A percentile compares a stretch with the other conserved stretches of the same genome.
phyloP scores from a whole-genome alignment of 75 land plant species.

The Sequoia sempervirens region DNA sequence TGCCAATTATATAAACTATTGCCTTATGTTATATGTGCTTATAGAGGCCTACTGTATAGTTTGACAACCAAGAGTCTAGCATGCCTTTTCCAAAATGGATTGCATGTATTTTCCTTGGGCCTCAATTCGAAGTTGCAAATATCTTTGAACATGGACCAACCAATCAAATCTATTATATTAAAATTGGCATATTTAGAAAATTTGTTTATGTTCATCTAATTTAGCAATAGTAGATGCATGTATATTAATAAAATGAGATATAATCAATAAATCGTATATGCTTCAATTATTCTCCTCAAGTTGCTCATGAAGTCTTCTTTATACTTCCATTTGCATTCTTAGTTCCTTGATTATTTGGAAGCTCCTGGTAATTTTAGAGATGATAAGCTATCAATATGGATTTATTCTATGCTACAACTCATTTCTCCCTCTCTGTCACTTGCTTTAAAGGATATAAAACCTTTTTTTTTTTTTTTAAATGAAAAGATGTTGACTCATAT shows the following conservation, averaged over 20 bases:
- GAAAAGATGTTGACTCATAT: too few relatives aligned
- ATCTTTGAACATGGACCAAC: conserved; percentile 71
- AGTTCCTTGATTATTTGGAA: conserved; percentile 63
- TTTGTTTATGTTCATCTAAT: background rate
- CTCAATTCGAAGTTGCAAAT: conserved; percentile 87
- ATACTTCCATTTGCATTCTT: conserved; percentile 96
- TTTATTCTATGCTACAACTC: background rate
- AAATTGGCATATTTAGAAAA: background rate
- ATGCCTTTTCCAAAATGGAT: conserved; percentile 86
- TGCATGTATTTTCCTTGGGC: conserved; percentile 99
- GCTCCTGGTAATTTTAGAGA: conserved; percentile 25
- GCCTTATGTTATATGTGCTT: conserved; percentile 35
- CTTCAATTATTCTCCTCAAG: conserved; percentile 54
- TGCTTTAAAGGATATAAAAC: too few relatives aligned
- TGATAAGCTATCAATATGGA: background rate
- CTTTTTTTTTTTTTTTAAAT: too few relatives aligned
- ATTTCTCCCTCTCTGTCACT: too few relatives aligned
- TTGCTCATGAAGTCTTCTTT: conserved; percentile 88
- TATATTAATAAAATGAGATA: background rate
- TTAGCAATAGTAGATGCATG: background rate
- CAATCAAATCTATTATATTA: background rate
- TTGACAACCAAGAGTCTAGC: conserved; percentile 74
- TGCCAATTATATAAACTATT: conserved; percentile 39
- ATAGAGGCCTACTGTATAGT: conserved; percentile 27
- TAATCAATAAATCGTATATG: background rate